phyloP scores from a whole-genome alignment of 2,329 filamentous ascomycete species.

The Penicillium griseofulvum region DNA sequence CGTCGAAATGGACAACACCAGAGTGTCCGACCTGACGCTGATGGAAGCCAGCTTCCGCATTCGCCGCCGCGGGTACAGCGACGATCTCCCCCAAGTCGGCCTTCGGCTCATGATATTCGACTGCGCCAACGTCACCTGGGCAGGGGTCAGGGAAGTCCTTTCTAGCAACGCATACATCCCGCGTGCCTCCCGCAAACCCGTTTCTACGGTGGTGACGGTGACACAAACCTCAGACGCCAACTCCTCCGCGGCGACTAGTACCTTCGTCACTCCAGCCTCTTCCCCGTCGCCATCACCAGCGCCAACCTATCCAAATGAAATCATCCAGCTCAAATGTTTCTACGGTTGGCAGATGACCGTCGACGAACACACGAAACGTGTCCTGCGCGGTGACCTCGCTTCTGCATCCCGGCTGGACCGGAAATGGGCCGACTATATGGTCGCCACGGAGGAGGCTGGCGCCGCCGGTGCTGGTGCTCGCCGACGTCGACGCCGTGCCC shows the following conservation, averaged over 20 bases:
- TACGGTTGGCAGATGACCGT: conserved; percentile 95
- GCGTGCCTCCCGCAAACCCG: conserved; percentile 43
- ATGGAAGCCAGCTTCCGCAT: conserved; percentile 82
- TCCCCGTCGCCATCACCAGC: conserved; percentile 26
- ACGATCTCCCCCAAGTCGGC: conserved; percentile 56
- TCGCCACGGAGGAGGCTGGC: conserved; percentile 80
- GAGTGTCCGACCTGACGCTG: conserved; percentile 80
- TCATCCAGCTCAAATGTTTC: conserved; percentile 87
- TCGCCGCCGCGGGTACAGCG: conserved; percentile 59
- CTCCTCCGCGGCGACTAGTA: conserved; percentile 24
- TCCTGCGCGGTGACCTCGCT: conserved; percentile 71
- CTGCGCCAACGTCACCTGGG: conserved; percentile 89
- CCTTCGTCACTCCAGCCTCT: conserved; percentile 23
- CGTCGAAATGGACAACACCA: conserved; percentile 89
- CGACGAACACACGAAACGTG: conserved; percentile 85
- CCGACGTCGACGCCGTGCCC: conserved; percentile 70
- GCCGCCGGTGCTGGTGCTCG: conserved; percentile 59
- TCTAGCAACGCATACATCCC: conserved; percentile 77
- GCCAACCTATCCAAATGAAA: conserved; percentile 64
- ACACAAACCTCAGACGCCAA: conserved; percentile 26
- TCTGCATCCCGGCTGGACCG: conserved; percentile 76
- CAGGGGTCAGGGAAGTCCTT: conserved; percentile 80
- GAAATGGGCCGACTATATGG: conserved; percentile 95
- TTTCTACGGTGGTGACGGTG: conserved; percentile 33
- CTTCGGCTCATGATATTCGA: conserved; percentile 83